Conservation (phyloP, 768 basidiomycete genomes). For the Amanita thiersii region DNA sequence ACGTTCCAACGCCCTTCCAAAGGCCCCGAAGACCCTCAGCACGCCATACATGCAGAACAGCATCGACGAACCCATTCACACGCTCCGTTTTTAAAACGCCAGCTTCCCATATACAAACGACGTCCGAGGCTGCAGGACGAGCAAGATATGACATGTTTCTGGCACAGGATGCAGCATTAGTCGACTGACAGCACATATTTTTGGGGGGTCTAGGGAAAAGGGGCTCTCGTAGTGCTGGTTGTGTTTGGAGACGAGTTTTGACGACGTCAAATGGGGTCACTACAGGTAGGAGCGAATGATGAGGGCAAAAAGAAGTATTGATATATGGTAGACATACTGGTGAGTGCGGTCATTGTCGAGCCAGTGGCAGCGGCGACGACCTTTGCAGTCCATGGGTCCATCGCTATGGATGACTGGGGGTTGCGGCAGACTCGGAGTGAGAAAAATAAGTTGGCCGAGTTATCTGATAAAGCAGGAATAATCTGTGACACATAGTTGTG, state of each 20-base stretch:
- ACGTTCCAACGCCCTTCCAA: constrained; percentile 94
- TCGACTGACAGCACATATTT: constrained; percentile 66
- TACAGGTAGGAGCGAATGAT: constrained; percentile 21
- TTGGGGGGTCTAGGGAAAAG: constrained; percentile 46
- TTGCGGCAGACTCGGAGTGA: constrained; percentile 1
- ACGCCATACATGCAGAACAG: constrained; percentile 69
- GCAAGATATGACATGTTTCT: constrained; percentile 74
- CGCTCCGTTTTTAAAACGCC: constrained; percentile 63
- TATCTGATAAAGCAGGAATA: constrained; percentile 5
- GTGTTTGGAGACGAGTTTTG: constrained; percentile 94
- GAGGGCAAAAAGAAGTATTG: background rate
- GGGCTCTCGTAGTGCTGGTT: constrained; percentile 45
- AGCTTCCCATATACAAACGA: constrained; percentile 77
- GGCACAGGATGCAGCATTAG: constrained; percentile 45
- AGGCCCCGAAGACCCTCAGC: constrained; percentile 80
- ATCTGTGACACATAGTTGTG: background rate
- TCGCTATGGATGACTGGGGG: constrained; percentile 18
- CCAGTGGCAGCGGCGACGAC: constrained; percentile 74
- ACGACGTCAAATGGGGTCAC: constrained; percentile 99
- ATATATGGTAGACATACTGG: constrained; percentile 42
- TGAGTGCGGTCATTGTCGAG: constrained; percentile 73
- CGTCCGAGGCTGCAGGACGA: constrained; percentile 44
- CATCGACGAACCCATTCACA: constrained; percentile 82
- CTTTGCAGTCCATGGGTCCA: constrained; percentile 76
- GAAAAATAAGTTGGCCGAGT: constrained; percentile 1